These are phyloP conservation scores for Annulohypoxylon nitens DNA, from an alignment of 495 filamentous ascomycete species.

Conservation along the genomic window DNA sequence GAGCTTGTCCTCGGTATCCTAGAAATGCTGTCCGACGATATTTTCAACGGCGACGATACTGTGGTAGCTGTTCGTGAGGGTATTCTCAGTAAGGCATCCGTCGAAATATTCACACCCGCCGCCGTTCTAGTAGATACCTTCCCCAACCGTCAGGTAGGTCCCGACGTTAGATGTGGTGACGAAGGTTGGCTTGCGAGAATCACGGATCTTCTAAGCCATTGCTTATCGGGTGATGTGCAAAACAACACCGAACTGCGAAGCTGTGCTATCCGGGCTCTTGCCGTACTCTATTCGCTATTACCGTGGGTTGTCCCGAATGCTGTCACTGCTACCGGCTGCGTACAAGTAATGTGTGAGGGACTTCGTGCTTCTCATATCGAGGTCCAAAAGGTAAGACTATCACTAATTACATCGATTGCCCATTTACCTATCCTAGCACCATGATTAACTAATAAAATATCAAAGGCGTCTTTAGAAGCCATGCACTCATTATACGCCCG, in stretches of 20 bases:
- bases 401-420: not conserved
- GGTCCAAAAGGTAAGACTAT: slow-evolving; percentile 74
- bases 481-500: slow-evolving; percentile 85
- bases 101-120: slow-evolving; percentile 91
- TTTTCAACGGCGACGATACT: slow-evolving; percentile 90
- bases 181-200: slow-evolving; percentile 91
- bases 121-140: slow-evolving; percentile 79
- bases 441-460: slow-evolving; percentile 46
- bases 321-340: slow-evolving; percentile 74
- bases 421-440: not conserved
- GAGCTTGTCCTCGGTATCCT: slow-evolving; percentile 84
- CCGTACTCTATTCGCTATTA: slow-evolving; percentile 79
- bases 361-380: slow-evolving; percentile 79
- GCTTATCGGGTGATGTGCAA: slow-evolving; percentile 72
- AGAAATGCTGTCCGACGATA: slow-evolving; percentile 94
- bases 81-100: slow-evolving; percentile 85
- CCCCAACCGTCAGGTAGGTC: slow-evolving; percentile 70
- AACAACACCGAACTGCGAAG: slow-evolving; percentile 73
- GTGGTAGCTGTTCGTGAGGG: slow-evolving; percentile 84
- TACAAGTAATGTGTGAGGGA: slow-evolving; percentile 78
- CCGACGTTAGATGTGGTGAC: slow-evolving; percentile 75
- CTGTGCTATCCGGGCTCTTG: slow-evolving; percentile 79
- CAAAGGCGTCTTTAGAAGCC: slow-evolving; percentile 83
- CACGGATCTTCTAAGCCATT: slow-evolving; percentile 78
- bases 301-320: slow-evolving; percentile 89